Base-by-base conservation (phyloP, 108 stramenopile genomes). In the Aurantiochytrium sp. region DNA sequence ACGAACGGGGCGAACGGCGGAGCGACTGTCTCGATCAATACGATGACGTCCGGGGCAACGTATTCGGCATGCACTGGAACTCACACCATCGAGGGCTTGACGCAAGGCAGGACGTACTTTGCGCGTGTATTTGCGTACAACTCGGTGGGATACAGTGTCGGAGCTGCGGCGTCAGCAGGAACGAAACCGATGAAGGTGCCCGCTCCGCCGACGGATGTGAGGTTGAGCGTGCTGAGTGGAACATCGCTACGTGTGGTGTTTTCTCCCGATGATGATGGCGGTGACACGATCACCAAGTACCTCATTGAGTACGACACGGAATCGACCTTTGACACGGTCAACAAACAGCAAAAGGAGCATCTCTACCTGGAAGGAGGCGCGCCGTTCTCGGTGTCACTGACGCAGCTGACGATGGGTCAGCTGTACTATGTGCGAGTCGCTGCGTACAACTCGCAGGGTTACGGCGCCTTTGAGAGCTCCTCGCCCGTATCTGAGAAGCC, bases 61-160 rank as follows among this genome's bases (percentile, higher is more conserved):
- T 95, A 92, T 87, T 59, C 87, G 0, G 44, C 60, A 5, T 96
- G 95, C 91, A 90, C 88, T 16, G 95, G 95, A 18, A 90, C 95
- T 47, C 88, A 94, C 60, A 89, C 29, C 89, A 90, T 58, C 91
- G 93, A 59, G 94, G 73, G 93, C 35, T 91, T 96, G 88, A 91
- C 93, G 43, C 95, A 94, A 87, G 96, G 96, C 14, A 89, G 92
- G 43, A 57, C 89, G 21, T 96, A 96, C 90, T 95, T 95, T 72
- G 95, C 94, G 44, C 95, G 96, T 51, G 96, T 96, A 25, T 95
- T 93, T 49, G 96, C 96, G 10, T 90, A 93, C 72, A 96, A 96
- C 88, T 88, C 89, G 35, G 92, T 95, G 43, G 96, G 96, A 21
- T 96, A 96, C 91, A 94, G 64, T 72, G 89, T 90, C 21, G 73